Evolutionary conservation across 208 protist species (phyloP).

Genomic region (Acanthamoeba triangularis): DNA sequence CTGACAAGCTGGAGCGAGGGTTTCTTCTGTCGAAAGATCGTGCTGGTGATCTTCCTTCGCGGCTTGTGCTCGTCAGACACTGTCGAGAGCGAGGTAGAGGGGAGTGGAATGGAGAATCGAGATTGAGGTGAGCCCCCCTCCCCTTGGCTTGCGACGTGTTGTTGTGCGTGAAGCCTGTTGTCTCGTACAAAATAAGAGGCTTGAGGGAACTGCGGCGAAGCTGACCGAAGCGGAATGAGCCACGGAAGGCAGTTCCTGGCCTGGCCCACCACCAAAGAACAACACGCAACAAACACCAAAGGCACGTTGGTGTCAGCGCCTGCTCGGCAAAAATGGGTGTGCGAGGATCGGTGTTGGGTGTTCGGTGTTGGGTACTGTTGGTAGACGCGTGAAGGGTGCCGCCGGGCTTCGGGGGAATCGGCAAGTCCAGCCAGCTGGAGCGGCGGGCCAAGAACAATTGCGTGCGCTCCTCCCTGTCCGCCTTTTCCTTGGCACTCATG

Average conservation of each 20-base stretch:
- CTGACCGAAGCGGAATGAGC: background rate
- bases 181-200: too few relatives aligned
- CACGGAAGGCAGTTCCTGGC: background rate
- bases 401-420: background rate
- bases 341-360: too few relatives aligned
- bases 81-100: too few relatives aligned
- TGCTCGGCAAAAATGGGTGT: background rate
- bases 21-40: constrained; percentile 11
- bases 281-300: too few relatives aligned
- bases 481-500: background rate
- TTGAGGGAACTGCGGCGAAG: background rate
- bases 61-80: background rate
- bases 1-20: background rate
- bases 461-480: background rate
- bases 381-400: background rate
- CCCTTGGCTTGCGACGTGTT: too few relatives aligned
- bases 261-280: background rate
- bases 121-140: too few relatives aligned
- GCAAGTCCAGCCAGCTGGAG: background rate
- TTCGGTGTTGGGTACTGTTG: background rate
- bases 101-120: too few relatives aligned
- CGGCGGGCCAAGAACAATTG: background rate
- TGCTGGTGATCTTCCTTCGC: constrained; percentile 6
- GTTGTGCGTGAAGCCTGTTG: too few relatives aligned
- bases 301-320: too few relatives aligned